Evolutionary conservation across 805 yeast species (phyloP).

Genomic region (Lipomyces japonicus): DNA sequence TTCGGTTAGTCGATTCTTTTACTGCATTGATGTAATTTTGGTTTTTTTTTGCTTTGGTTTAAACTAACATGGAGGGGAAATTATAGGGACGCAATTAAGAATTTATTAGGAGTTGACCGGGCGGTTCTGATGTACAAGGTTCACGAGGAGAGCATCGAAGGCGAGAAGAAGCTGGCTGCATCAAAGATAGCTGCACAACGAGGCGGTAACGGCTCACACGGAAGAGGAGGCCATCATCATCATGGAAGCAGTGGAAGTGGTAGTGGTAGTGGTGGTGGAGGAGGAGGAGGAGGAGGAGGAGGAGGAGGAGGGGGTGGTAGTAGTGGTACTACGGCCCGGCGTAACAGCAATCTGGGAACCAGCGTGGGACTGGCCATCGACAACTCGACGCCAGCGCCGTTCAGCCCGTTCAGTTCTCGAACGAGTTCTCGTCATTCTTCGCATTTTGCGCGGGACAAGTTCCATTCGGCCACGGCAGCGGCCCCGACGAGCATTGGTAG

Average conservation of each 20-base stretch:
- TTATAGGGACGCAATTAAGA: conserved; percentile 24
- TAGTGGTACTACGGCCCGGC: neutral
- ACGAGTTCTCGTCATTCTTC: neutral
- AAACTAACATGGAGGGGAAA: neutral
- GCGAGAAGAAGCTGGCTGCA: conserved; percentile 20
- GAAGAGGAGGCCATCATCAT: conserved; percentile 8
- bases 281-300: neutral
- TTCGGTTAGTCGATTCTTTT: too few relatives aligned
- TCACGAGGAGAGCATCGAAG: conserved; percentile 35
- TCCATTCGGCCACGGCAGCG: neutral
- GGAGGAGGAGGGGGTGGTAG: neutral
- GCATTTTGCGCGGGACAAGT: neutral
- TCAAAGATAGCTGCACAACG: conserved; percentile 8
- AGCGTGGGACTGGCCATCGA: neutral
- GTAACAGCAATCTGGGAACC: neutral
- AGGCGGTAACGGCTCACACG: conserved; percentile 12
- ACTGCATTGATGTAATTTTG: too few relatives aligned
- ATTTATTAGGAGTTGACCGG: conserved; percentile 23
- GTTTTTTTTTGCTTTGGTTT: too few relatives aligned
- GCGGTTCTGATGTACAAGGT: conserved; percentile 34
- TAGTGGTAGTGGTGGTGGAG: neutral
- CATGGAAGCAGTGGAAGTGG: neutral
- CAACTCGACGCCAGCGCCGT: neutral
- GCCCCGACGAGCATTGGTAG: too few relatives aligned
- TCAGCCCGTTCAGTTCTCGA: neutral